Evolutionary conservation across 1,284 basidiomycete species (phyloP).

Genomic region (Cryptococcus sp.): DNA sequence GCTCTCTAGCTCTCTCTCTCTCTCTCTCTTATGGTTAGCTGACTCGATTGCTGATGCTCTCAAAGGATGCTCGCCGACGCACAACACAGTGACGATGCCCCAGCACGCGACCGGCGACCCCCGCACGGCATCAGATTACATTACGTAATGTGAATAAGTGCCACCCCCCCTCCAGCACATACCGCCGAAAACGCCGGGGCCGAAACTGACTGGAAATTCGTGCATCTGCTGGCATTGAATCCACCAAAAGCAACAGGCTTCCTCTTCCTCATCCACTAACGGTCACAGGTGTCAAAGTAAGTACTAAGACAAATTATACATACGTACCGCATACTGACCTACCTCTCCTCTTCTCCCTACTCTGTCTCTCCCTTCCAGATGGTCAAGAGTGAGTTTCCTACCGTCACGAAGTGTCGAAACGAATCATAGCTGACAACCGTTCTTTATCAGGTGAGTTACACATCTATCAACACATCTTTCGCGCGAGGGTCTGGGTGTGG

Average conservation of each 20-base stretch:
- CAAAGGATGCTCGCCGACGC: too few species aligned
- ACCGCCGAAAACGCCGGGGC: too few species aligned
- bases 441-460: slow-evolving; percentile 21
- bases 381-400: slow-evolving; percentile 46
- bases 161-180: too few species aligned
- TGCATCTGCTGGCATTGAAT: neutral
- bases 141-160: too few species aligned
- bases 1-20: too few species aligned
- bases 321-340: slow-evolving; percentile 13
- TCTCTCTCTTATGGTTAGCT: too few species aligned
- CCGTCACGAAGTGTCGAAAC: neutral
- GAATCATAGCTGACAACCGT: slow-evolving; percentile 12
- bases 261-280: neutral
- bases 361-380: slow-evolving; percentile 25
- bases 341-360: slow-evolving; percentile 2
- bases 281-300: slow-evolving; percentile 1
- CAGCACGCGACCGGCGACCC: too few species aligned
- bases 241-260: neutral
- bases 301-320: neutral
- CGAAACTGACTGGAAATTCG: neutral
- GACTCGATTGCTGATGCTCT: too few species aligned
- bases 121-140: too few species aligned
- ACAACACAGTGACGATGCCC: too few species aligned
- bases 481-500: neutral
- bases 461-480: neutral